Percentiles rank a stretch among this genome's conserved stretches.
phyloP scores from a whole-genome alignment of 257 asterid genomes.

The Lycium barbarum region DNA sequence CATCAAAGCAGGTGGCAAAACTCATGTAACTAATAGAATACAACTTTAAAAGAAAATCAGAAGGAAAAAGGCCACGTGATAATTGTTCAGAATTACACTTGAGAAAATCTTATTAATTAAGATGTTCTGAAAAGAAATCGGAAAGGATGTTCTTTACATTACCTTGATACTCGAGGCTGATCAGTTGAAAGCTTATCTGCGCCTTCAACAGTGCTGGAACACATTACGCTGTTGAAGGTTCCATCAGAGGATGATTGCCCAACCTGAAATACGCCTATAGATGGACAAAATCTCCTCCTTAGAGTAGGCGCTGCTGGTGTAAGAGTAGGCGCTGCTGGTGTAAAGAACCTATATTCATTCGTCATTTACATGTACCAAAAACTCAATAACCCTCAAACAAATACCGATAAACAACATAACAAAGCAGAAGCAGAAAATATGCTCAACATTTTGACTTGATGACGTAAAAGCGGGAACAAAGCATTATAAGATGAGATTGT shows the following conservation, averaged over 20 bases:
- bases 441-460: not conserved
- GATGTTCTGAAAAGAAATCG: not conserved
- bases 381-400: conserved; percentile 29
- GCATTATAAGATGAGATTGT: not conserved
- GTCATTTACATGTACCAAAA: conserved; percentile 50
- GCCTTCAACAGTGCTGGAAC: conserved; percentile 68
- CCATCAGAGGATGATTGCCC: conserved; percentile 55
- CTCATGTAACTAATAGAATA: not conserved
- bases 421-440: conserved; percentile 9
- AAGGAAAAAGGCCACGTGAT: not conserved
- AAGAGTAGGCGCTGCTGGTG: conserved; percentile 55
- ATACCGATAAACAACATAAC: not conserved
- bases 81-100: conserved; percentile 10
- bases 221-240: conserved; percentile 49
- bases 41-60: not conserved
- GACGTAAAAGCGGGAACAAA: not conserved
- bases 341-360: conserved; percentile 65
- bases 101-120: not conserved
- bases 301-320: conserved; percentile 54
- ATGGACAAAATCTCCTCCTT: conserved; percentile 51
- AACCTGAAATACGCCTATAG: conserved; percentile 58
- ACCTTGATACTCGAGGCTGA: conserved; percentile 70
- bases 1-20: not conserved
- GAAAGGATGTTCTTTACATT: not conserved
- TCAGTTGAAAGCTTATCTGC: conserved; percentile 68